Percentiles rank a stretch among this genome's conserved stretches.
phyloP scores from a whole-genome alignment of 371 early-diverging fungal species.

The Zopfochytrium polystomum region DNA sequence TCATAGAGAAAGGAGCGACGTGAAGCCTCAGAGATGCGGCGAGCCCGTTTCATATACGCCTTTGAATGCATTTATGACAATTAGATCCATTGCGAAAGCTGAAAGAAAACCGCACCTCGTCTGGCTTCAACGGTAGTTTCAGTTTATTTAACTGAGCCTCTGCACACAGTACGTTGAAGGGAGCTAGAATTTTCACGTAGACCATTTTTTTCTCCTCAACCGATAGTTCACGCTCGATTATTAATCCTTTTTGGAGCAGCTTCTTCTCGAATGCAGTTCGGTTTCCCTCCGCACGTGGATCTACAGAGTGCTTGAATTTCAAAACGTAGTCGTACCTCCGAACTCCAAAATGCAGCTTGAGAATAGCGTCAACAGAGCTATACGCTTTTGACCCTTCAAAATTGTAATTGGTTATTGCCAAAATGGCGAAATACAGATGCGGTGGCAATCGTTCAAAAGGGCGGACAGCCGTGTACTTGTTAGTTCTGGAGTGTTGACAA shows the following conservation, averaged over 20 bases:
- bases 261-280: conserved; percentile 38
- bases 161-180: conserved; percentile 50
- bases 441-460: background rate
- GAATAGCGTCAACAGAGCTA: conserved; percentile 16
- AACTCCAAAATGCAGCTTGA: conserved; percentile 24
- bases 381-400: background rate
- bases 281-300: conserved; percentile 1
- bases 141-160: conserved; percentile 53
- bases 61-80: no score
- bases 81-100: background rate
- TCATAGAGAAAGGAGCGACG: no score
- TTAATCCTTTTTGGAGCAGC: conserved; percentile 30
- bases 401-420: background rate
- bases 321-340: conserved; percentile 21
- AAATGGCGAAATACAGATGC: background rate
- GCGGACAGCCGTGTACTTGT: background rate
- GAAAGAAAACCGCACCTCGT: conserved; percentile 10
- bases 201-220: conserved; percentile 42
- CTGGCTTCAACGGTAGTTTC: conserved; percentile 38
- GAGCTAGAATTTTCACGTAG: conserved; percentile 49
- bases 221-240: conserved; percentile 48
- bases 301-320: conserved; percentile 10
- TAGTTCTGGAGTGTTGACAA: background rate
- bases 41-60: no score
- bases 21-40: no score